Percentiles rank a stretch among this genome's conserved stretches.
These are phyloP conservation scores for Solanum verrucosum DNA, from an alignment of 257 asterid species.

Conservation along the genomic window DNA sequence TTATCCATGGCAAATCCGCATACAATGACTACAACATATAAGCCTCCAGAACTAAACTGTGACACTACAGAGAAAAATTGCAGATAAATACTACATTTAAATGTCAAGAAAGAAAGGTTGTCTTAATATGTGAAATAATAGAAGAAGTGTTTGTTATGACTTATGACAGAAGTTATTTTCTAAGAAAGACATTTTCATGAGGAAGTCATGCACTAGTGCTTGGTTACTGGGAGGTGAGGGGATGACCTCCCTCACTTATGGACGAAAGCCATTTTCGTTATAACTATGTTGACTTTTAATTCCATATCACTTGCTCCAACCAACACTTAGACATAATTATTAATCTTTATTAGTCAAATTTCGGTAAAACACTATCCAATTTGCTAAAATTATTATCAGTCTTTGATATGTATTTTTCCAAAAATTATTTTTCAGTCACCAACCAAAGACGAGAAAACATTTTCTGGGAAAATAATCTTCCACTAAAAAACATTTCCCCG, in stretches of 20 bases:
- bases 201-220: not conserved
- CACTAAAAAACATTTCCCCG: not conserved
- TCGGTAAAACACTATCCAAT: not conserved
- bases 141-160: not conserved
- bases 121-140: not conserved
- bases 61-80: not conserved
- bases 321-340: not conserved
- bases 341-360: not conserved
- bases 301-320: not conserved
- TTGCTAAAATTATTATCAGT: not conserved
- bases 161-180: not conserved
- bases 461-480: not conserved
- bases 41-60: not conserved
- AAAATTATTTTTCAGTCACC: not conserved
- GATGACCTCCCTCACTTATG: not conserved
- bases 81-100: not conserved
- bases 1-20: not conserved
- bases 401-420: not conserved
- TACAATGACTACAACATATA: not conserved
- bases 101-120: not conserved
- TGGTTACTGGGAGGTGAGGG: not conserved
- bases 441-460: too few species aligned
- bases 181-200: not conserved
- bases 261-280: not conserved
- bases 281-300: not conserved